Evolutionary conservation across 257 asterid genomes (phyloP), one percentile per base, ranked within the genome.

Genomic region (Solanum habrochaites): DNA sequence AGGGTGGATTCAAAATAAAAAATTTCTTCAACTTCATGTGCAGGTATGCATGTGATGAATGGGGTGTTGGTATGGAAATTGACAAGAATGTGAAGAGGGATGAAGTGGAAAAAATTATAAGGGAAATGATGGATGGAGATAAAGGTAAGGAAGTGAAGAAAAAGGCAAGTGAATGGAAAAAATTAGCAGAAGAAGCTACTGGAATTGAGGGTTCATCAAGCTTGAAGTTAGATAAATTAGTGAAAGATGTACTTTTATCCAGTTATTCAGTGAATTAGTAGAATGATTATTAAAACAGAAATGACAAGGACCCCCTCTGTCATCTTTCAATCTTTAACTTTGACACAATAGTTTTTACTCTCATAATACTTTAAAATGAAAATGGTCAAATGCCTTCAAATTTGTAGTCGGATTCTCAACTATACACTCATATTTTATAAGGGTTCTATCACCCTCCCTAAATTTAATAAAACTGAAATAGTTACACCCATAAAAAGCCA

Each of bases 111-210:
- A 11, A 23, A 23, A 21, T 82, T n/a, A 72, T 82, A n/a, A 81
- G 86, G 39, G 86, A 87, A 75, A 45, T 87, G 32, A 87, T 82
- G 86, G 86, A 66, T 31, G 89, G 86, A 27, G 86, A 87, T 20
- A 35, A 87, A 49, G 89, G 89, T 10, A 82, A 82, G 58, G 64
- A 87, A 35, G 67, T 87, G 74, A 87, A 82, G 83, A 82, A 82
- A 35, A 87, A 70, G 42, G 86, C 27, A 4, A 66, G 29, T 39
- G 23, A 66, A 11, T 87, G 86, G 89, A 82, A 82, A 62, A 70
- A 21, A 16, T 25, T 47, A 73, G 89, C 89, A 42, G 83, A 87
- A 32, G 83, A 29, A 47, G 72, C 89, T 37, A 87, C 89, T 45
- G 49, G 37, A 18, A 4, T 35, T 60, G 25, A 35, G 40, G 83